Percentiles rank a stretch among this genome's conserved stretches.
phyloP scores from a whole-genome alignment of 2,329 filamentous ascomycete genomes.

The Ascochyta clinopodiicola region DNA sequence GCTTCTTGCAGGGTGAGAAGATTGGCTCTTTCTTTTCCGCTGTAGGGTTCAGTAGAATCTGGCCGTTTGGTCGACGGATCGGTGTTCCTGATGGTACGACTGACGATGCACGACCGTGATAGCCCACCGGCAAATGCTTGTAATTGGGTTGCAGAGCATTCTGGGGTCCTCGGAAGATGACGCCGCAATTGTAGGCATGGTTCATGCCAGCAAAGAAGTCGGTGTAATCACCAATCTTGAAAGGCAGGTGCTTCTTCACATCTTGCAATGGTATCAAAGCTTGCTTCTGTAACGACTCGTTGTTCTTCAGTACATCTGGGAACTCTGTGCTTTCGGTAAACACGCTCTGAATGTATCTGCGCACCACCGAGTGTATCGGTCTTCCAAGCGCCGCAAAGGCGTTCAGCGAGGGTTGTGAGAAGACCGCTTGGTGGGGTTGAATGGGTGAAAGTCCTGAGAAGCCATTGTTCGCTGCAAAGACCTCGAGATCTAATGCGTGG shows the following conservation, averaged over 20 bases:
- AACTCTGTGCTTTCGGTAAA: slow-evolving; percentile 66
- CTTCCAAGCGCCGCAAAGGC: slow-evolving; percentile 76
- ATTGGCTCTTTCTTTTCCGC: slow-evolving; percentile 67
- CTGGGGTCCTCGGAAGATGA: slow-evolving; percentile 73
- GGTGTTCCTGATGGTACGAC: slow-evolving; percentile 77
- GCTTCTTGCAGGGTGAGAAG: slow-evolving; percentile 67
- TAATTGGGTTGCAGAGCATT: slow-evolving; percentile 84
- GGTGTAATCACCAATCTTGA: slow-evolving; percentile 82
- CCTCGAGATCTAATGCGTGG: slow-evolving; percentile 72
- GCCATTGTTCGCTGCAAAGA: slow-evolving; percentile 65
- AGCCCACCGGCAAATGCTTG: slow-evolving; percentile 79
- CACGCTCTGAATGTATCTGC: slow-evolving; percentile 71
- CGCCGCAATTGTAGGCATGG: slow-evolving; percentile 76
- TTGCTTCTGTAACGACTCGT: slow-evolving; percentile 62
- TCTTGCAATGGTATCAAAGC: slow-evolving; percentile 66
- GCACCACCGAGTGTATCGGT: slow-evolving; percentile 70
- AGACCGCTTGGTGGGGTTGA: slow-evolving; percentile 65
- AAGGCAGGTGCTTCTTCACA: slow-evolving; percentile 72
- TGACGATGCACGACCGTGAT: slow-evolving; percentile 79
- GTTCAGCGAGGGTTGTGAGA: slow-evolving; percentile 71
- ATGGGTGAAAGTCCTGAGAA: slow-evolving; percentile 66
- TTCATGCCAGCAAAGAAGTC: slow-evolving; percentile 85
- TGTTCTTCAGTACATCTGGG: slow-evolving; percentile 68
- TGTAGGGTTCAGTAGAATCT: slow-evolving; percentile 71
- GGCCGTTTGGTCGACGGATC: slow-evolving; percentile 75